A percentile compares a stretch with the other conserved stretches of the same genome.
phyloP scores from a whole-genome alignment of 768 basidiomycete species.

The Boletus patriciae region DNA sequence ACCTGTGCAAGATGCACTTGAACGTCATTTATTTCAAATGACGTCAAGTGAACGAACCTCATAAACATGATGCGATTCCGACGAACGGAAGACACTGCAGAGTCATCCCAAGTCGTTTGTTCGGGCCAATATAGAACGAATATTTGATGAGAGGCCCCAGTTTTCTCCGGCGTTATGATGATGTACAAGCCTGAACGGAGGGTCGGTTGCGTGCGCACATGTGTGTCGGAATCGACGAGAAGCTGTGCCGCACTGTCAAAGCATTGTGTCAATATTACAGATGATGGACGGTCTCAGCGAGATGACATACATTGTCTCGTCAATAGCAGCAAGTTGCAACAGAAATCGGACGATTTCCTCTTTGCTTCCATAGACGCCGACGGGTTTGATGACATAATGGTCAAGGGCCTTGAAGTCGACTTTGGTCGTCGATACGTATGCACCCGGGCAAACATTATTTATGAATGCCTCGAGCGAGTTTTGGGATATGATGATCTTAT shows the following conservation, averaged over 20 bases:
- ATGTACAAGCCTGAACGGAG: slow-evolving; percentile 19
- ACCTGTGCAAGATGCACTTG: slow-evolving; percentile 34
- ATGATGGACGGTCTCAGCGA: background rate
- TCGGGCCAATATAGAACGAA: slow-evolving; percentile 66
- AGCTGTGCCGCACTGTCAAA: slow-evolving; percentile 14
- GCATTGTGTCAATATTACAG: background rate
- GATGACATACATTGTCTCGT: slow-evolving; percentile 40
- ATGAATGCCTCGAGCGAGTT: slow-evolving; percentile 48
- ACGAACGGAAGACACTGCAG: slow-evolving; percentile 41
- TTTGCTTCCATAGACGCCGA: no score
- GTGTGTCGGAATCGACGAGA: background rate
- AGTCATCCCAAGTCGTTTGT: slow-evolving; percentile 55
- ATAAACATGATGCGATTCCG: slow-evolving; percentile 57
- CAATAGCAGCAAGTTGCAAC: slow-evolving; percentile 32
- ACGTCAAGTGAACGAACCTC: slow-evolving; percentile 37
- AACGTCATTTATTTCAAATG: background rate
- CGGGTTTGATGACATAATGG: slow-evolving; percentile 36
- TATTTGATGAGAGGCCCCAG: slow-evolving; percentile 30
- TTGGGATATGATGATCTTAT: slow-evolving; percentile 63
- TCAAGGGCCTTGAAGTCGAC: slow-evolving; percentile 59
- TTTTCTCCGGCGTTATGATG: slow-evolving; percentile 1
- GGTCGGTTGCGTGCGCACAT: background rate
- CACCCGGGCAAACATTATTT: slow-evolving; percentile 48
- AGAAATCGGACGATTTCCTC: no score
- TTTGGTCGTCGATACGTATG: slow-evolving; percentile 53